Evolutionary conservation across 169 alveolate species (phyloP).

Genomic region (Hepatocystis sp.): DNA sequence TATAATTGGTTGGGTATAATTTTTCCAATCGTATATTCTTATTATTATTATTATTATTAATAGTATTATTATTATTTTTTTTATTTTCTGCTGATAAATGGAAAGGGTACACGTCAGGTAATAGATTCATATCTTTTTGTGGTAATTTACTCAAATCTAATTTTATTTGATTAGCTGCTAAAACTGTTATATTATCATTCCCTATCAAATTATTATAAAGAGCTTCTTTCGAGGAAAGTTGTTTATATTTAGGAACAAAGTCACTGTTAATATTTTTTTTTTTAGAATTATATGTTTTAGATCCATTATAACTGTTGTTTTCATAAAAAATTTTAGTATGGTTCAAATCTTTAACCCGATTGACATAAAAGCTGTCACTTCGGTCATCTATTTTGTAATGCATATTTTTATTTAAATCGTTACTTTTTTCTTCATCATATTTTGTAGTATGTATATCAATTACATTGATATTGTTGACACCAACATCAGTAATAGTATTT

Average conservation of each 20-base stretch:
- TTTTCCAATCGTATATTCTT: constrained; percentile 28
- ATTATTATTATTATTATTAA: no score
- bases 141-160: constrained; percentile 35
- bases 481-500: no score
- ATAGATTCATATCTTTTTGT: constrained; percentile 9
- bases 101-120: constrained; percentile 76
- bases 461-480: no score
- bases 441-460: no score
- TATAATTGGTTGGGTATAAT: constrained; percentile 67
- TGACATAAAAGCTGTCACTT: no score
- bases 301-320: background rate
- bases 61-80: no score
- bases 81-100: constrained; percentile 36
- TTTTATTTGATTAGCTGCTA: constrained; percentile 67
- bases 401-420: no score
- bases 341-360: constrained; percentile 20
- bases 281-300: constrained; percentile 5
- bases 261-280: constrained; percentile 17
- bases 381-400: no score
- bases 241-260: constrained; percentile 65
- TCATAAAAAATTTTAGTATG: constrained; percentile 58
- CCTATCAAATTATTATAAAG: constrained; percentile 58
- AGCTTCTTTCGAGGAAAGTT: constrained; percentile 39
- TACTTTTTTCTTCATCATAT: no score
- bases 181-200: constrained; percentile 68